Conservation (phyloP, 2,329 filamentous ascomycete genomes). For the Tolypocladium ovalisporum region DNA sequence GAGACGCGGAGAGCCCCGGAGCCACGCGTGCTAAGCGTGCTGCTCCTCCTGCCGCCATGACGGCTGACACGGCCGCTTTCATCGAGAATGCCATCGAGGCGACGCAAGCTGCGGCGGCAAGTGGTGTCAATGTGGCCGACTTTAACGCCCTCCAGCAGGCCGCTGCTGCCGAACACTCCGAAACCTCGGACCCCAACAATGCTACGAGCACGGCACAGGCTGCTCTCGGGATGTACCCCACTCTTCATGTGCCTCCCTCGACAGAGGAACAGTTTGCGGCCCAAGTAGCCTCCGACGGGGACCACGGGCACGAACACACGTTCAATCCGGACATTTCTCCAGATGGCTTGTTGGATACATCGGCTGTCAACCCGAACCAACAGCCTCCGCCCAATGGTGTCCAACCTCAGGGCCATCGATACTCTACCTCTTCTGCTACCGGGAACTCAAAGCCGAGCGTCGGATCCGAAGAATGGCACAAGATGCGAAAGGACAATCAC, state of each 20-base stretch:
- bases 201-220: slow-evolving; percentile 50
- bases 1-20: slow-evolving; percentile 38
- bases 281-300: slow-evolving; percentile 28
- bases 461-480: slow-evolving; percentile 97
- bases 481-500: slow-evolving; percentile 92
- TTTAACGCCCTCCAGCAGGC: slow-evolving; percentile 47
- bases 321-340: slow-evolving; percentile 21
- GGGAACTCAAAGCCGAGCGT: slow-evolving; percentile 66
- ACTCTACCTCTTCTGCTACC: slow-evolving; percentile 26
- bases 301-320: slow-evolving; percentile 10
- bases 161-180: slow-evolving; percentile 33
- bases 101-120: slow-evolving; percentile 23
- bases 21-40: slow-evolving; percentile 39
- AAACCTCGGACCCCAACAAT: slow-evolving; percentile 37
- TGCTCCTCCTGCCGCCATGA: slow-evolving; percentile 33
- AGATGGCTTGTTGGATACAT: slow-evolving; percentile 18
- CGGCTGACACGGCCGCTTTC: slow-evolving; percentile 36
- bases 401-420: slow-evolving; percentile 18
- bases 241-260: slow-evolving; percentile 44
- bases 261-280: slow-evolving; percentile 50
- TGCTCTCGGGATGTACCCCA: slow-evolving; percentile 48
- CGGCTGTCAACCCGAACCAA: slow-evolving; percentile 11
- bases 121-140: slow-evolving; percentile 38
- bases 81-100: slow-evolving; percentile 43
- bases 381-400: slow-evolving; percentile 28